A percentile compares a stretch with the other conserved stretches of the same genome.
Conservation (phyloP, 1,139 yeast species). For the Suhomyces atakaporum region DNA sequence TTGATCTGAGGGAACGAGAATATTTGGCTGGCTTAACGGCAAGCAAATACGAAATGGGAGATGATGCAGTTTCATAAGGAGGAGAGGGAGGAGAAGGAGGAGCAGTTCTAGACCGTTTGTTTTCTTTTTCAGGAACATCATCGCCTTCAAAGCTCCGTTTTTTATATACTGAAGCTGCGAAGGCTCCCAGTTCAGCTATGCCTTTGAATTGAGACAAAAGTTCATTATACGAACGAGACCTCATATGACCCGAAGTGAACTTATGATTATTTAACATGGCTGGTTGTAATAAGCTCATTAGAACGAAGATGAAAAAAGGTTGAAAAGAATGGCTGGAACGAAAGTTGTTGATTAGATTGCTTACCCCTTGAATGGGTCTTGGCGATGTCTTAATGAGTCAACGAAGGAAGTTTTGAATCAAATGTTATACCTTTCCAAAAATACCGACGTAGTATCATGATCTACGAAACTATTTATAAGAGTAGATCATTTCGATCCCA, state of each 20-base stretch:
- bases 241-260: conserved; percentile 33
- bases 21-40: conserved; percentile 11
- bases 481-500: conserved; percentile 5
- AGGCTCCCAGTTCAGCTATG: conserved; percentile 10
- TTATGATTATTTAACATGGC: conserved; percentile 36
- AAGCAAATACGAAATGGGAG: conserved; percentile 6
- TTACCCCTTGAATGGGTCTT: no score
- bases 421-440: background rate
- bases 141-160: conserved; percentile 30
- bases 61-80: conserved; percentile 25
- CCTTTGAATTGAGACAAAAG: conserved; percentile 32
- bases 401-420: background rate
- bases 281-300: conserved; percentile 20
- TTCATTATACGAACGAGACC: conserved; percentile 38
- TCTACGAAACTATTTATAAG: conserved; percentile 11
- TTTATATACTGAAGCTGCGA: conserved; percentile 15
- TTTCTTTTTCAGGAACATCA: conserved; percentile 3
- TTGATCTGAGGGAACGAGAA: conserved; percentile 24
- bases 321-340: background rate
- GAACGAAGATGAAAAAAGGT: background rate
- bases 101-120: conserved; percentile 51
- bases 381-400: no score
- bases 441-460: conserved; percentile 2
- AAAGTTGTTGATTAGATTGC: background rate
- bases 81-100: conserved; percentile 47